A percentile compares a stretch with the other conserved stretches of the same genome.
Evolutionary conservation across 768 basidiomycete genomes (phyloP).

Genomic region (Lactarius deliciosus): DNA sequence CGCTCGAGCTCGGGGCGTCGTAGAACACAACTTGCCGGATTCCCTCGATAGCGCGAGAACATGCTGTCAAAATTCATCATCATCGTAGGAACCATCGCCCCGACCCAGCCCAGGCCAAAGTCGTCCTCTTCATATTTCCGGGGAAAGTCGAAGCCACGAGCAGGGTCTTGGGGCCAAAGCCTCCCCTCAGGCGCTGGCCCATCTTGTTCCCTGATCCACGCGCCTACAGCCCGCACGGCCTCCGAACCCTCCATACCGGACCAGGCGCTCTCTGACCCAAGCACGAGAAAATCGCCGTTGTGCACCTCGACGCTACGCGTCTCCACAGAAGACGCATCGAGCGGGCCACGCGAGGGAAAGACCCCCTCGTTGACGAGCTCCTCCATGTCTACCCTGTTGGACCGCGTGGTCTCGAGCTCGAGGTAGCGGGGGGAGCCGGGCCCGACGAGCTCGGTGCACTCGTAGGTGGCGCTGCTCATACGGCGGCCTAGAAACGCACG

Average conservation of each 20-base stretch:
- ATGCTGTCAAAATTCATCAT: not conserved
- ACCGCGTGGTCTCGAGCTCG: not conserved
- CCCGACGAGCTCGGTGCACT: conserved; percentile 4
- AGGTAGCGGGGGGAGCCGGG: not conserved
- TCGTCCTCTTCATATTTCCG: not conserved
- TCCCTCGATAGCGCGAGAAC: not conserved
- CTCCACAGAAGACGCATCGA: not conserved
- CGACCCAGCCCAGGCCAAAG: not conserved
- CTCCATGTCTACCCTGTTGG: conserved; percentile 2
- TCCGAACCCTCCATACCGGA: not conserved
- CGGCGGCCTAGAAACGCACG: conserved; percentile 18
- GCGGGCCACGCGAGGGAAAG: not conserved
- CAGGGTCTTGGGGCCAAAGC: not conserved
- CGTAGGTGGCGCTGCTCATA: not conserved
- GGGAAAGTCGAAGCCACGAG: not conserved
- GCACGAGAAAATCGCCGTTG: conserved; percentile 19
- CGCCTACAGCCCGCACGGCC: conserved; percentile 14
- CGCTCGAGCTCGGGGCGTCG: not conserved
- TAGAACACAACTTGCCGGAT: conserved; percentile 7
- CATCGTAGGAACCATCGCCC: conserved; percentile 12
- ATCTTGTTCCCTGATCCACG: conserved; percentile 17
- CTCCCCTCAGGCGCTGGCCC: not conserved
- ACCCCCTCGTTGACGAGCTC: conserved; percentile 1
- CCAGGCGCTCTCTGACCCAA: conserved; percentile 11
- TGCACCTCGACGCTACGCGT: conserved; percentile 16